Evolutionary conservation across 148 eudicot genomes (phyloP).

Genomic region (Arbutus unedo): DNA sequence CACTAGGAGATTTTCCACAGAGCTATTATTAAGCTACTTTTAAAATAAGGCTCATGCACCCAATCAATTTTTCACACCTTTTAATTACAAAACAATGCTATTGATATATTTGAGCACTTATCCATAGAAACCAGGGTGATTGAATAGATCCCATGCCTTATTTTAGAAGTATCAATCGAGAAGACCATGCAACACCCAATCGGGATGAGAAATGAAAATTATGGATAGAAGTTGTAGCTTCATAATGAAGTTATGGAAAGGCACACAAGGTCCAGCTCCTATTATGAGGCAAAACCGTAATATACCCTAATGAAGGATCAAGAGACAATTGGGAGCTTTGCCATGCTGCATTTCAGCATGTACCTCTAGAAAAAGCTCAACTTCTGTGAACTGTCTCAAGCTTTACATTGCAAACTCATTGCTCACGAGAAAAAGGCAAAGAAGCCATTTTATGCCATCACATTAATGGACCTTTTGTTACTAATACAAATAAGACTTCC

Average conservation of each 20-base stretch:
- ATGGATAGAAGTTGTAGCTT: background rate
- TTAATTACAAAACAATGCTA: background rate
- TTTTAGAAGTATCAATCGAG: background rate
- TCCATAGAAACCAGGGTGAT: constrained; percentile 7
- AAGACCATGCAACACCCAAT: background rate
- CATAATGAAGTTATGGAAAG: background rate
- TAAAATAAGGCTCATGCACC: background rate
- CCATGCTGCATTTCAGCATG: constrained; percentile 5
- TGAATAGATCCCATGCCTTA: background rate
- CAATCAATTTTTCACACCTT: background rate
- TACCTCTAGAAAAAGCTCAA: background rate
- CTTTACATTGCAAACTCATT: background rate
- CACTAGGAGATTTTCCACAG: background rate
- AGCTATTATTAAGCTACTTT: background rate
- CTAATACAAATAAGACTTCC: background rate
- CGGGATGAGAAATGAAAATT: background rate
- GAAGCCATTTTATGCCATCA: background rate
- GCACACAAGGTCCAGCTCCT: background rate
- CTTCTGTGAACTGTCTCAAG: background rate
- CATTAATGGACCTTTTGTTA: background rate
- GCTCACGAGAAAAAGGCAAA: background rate
- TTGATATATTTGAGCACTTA: background rate
- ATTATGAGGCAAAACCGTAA: background rate
- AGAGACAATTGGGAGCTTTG: background rate
- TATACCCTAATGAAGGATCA: background rate